These are phyloP conservation scores for Magnolia sinica DNA, from an alignment of 164 flowering plant species.

Conservation along the genomic window DNA sequence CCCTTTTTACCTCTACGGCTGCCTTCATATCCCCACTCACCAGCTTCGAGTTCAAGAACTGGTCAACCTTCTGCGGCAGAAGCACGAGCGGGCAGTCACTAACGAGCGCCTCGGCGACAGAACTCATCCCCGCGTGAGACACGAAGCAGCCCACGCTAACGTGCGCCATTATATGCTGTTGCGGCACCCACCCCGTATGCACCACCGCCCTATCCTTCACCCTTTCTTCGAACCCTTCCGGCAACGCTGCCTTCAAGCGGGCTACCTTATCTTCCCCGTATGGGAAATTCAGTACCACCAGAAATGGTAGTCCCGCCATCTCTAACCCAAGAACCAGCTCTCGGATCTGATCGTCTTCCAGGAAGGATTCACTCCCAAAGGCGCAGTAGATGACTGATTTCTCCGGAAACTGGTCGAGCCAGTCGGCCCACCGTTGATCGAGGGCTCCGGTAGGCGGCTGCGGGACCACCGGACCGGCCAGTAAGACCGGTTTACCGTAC, in stretches of 20 bases:
- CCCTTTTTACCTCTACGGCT: constrained; percentile 13
- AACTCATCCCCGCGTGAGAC: constrained; percentile 48
- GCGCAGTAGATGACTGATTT: constrained; percentile 30
- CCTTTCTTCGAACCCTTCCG: constrained; percentile 12
- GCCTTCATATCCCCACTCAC: constrained; percentile 8
- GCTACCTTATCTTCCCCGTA: constrained; percentile 16
- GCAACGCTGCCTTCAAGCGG: constrained; percentile 1
- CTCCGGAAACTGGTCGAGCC: constrained; percentile 25
- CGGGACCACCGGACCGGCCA: constrained; percentile 18
- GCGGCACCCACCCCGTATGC: neutral
- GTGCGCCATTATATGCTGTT: constrained; percentile 32
- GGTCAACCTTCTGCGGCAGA: constrained; percentile 10
- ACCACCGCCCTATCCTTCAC: neutral
- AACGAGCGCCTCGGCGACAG: constrained; percentile 38
- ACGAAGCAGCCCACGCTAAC: constrained; percentile 50
- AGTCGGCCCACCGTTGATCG: constrained; percentile 25
- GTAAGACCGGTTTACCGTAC: constrained; percentile 9
- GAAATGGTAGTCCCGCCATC: constrained; percentile 10
- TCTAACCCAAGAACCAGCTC: constrained; percentile 20
- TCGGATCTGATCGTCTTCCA: constrained; percentile 21
- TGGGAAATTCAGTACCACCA: constrained; percentile 9
- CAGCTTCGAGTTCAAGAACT: constrained; percentile 15
- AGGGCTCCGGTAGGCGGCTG: constrained; percentile 8
- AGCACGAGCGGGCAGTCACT: constrained; percentile 12
- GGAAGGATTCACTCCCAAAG: constrained; percentile 32